These are phyloP conservation scores for Mallotus japonicus DNA, from an alignment of 441 rosid genomes.

Conservation along the genomic window DNA sequence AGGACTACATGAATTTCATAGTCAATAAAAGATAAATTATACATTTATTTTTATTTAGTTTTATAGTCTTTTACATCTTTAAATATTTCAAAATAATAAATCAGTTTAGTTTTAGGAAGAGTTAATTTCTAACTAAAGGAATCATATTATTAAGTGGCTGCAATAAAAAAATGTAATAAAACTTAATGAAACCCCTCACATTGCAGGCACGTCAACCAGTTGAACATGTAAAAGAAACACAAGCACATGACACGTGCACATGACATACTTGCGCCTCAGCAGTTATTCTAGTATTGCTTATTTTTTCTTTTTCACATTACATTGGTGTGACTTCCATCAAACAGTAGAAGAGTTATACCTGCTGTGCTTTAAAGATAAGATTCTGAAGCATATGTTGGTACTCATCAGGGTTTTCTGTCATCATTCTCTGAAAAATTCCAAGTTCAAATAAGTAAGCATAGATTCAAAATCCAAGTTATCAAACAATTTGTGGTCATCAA, in stretches of 20 bases:
- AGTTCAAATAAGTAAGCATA: slow-evolving; percentile 22
- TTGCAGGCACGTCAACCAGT: not conserved
- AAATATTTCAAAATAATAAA: not conserved
- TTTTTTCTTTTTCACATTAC: slow-evolving; percentile 4
- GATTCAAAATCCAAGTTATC: slow-evolving; percentile 1
- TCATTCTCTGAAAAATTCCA: slow-evolving; percentile 77
- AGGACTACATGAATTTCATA: not conserved
- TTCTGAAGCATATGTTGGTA: slow-evolving; percentile 97
- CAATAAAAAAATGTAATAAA: not conserved
- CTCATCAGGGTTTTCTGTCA: slow-evolving; percentile 93
- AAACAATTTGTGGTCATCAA: slow-evolving; percentile 7
- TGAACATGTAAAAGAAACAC: not conserved
- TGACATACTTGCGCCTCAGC: not conserved
- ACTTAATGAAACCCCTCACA: not conserved
- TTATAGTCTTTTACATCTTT: not conserved
- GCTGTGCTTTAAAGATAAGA: slow-evolving; percentile 95
- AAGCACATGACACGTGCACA: not conserved
- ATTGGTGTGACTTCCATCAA: slow-evolving; percentile 4
- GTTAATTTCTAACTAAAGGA: not conserved
- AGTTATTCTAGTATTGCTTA: slow-evolving; percentile 1
- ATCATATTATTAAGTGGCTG: not conserved
- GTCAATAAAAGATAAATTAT: not conserved
- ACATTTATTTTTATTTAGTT: not conserved
- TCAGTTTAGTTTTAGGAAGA: not conserved
- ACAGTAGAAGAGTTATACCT: slow-evolving; percentile 43